phyloP scores from a whole-genome alignment of 192 early-diverging fungal genomes.

The Globomyces pollinis-pini region DNA sequence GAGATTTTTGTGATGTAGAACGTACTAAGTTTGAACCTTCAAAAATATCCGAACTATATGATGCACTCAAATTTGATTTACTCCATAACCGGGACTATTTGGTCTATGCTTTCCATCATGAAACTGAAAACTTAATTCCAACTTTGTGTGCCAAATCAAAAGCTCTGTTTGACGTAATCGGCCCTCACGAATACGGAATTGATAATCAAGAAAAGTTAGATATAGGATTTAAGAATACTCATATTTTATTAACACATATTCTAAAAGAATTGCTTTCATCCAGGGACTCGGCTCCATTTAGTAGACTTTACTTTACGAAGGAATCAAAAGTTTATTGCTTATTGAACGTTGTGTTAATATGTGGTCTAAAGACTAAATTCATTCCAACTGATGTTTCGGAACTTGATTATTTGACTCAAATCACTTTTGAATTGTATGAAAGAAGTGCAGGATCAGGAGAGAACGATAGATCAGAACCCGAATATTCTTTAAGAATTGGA shows the following conservation, averaged over 20 bases:
- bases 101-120: constrained; percentile 16
- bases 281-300: constrained; percentile 47
- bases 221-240: constrained; percentile 74
- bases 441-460: constrained; percentile 44
- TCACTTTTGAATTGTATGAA: constrained; percentile 95
- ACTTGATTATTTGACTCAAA: constrained; percentile 95
- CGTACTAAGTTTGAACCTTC: constrained; percentile 52
- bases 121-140: constrained; percentile 39
- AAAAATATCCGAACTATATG: constrained; percentile 87
- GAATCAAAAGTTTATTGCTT: constrained; percentile 88
- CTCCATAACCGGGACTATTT: constrained; percentile 83
- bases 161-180: constrained; percentile 86
- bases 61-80: constrained; percentile 95
- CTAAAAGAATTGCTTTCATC: constrained; percentile 63
- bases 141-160: constrained; percentile 77
- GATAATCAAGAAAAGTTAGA: constrained; percentile 69
- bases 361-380: constrained; percentile 69
- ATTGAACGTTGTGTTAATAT: constrained; percentile 83
- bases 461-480: constrained; percentile 34
- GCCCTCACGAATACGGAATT: constrained; percentile 90
- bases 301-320: constrained; percentile 91
- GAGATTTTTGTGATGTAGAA: constrained; percentile 70
- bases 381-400: constrained; percentile 58
- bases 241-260: constrained; percentile 72
- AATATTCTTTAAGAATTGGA: constrained; percentile 83